phyloP scores from a whole-genome alignment of 192 early-diverging fungal species.

The Coemansia guatemalensis region DNA sequence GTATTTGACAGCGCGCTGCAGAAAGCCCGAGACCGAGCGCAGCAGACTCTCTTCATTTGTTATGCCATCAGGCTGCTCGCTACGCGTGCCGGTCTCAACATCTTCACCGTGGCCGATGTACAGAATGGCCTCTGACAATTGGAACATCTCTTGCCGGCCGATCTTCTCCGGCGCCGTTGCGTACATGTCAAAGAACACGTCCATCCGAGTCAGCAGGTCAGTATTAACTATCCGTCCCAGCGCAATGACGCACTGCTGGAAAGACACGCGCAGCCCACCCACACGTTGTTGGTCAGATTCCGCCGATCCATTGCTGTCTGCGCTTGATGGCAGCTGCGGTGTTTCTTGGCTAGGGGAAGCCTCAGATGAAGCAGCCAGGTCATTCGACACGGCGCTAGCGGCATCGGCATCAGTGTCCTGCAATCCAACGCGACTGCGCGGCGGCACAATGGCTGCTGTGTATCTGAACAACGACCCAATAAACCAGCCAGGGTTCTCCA shows the following conservation, averaged over 20 bases:
- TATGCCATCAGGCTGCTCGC: constrained; percentile 13
- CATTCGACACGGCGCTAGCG: constrained; percentile 1
- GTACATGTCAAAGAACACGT: constrained; percentile 82
- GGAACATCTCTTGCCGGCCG: constrained; percentile 75
- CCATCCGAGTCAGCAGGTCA: constrained; percentile 76
- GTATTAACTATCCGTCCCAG: constrained; percentile 72
- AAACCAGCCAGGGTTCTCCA: constrained; percentile 54
- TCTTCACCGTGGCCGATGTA: constrained; percentile 62
- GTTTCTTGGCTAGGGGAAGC: background rate
- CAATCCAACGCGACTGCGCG: constrained; percentile 20
- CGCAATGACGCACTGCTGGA: constrained; percentile 78
- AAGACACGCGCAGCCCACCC: constrained; percentile 54
- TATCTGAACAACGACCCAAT: constrained; percentile 49
- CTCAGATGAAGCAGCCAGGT: background rate
- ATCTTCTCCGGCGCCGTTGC: constrained; percentile 69
- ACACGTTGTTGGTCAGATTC: background rate
- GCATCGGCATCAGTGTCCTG: constrained; percentile 29
- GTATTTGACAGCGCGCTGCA: constrained; percentile 30
- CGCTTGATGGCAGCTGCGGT: background rate
- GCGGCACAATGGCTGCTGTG: constrained; percentile 31
- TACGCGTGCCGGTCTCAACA: constrained; percentile 21
- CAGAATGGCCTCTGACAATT: constrained; percentile 81
- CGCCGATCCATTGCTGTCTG: background rate
- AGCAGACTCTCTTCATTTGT: constrained; percentile 52
- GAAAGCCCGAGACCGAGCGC: constrained; percentile 37